Evolutionary conservation across 768 basidiomycete species (phyloP).

Genomic region (Cystoderma amianthinum): DNA sequence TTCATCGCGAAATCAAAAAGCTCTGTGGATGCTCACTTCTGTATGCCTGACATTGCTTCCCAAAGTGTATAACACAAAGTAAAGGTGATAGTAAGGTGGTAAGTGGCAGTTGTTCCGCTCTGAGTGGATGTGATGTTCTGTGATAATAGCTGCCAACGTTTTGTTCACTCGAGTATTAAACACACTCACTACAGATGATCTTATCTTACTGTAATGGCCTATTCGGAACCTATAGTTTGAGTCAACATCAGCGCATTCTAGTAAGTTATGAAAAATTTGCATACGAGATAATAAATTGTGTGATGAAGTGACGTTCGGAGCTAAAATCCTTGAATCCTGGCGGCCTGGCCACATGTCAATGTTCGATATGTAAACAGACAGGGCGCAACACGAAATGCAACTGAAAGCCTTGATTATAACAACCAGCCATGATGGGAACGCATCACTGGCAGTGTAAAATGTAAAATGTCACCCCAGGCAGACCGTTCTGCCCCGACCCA

Average conservation of each 20-base stretch:
- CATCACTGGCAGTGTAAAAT: too few species aligned
- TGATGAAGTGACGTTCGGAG: background rate
- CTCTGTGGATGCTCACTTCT: background rate
- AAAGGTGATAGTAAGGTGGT: background rate
- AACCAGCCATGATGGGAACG: too few species aligned
- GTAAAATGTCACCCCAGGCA: too few species aligned
- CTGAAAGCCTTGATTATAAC: too few species aligned
- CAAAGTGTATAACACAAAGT: slow-evolving; percentile 4
- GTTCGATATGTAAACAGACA: too few species aligned
- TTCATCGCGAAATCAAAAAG: background rate
- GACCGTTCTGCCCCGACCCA: too few species aligned
- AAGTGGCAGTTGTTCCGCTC: slow-evolving; percentile 1
- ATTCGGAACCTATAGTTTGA: background rate
- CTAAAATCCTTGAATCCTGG: too few species aligned
- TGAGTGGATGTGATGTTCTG: slow-evolving; percentile 1
- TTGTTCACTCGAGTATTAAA: slow-evolving; percentile 2
- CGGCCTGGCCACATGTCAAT: too few species aligned
- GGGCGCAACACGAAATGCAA: too few species aligned
- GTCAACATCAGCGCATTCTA: background rate
- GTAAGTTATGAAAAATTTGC: background rate
- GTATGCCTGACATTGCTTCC: slow-evolving; percentile 2
- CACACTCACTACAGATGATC: background rate
- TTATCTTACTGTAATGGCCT: background rate
- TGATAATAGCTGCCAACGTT: background rate
- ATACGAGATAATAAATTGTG: background rate